Evolutionary conservation across 2,329 filamentous ascomycete genomes (phyloP).

Genomic region (Xylariaceae sp.): DNA sequence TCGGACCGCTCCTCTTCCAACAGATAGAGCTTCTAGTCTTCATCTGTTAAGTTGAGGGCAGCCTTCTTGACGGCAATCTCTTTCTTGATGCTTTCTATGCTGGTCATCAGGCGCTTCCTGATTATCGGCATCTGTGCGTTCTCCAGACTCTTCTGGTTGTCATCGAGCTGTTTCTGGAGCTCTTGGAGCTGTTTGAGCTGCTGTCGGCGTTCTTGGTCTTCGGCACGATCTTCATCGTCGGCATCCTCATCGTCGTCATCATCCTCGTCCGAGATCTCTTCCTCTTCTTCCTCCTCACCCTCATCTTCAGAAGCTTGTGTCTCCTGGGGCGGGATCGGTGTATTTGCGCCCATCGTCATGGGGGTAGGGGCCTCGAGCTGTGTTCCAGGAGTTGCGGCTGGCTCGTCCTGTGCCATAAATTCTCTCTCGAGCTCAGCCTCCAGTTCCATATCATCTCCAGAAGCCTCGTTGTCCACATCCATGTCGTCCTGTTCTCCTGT

Average conservation of each 20-base stretch:
- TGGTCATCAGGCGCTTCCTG: slow-evolving; percentile 45
- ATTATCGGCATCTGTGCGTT: slow-evolving; percentile 46
- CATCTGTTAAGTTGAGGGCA: slow-evolving; percentile 28
- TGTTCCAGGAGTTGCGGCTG: slow-evolving; percentile 39
- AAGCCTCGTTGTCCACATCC: slow-evolving; percentile 30
- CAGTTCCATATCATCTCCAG: slow-evolving; percentile 39
- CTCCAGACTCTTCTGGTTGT: slow-evolving; percentile 42
- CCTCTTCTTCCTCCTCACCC: slow-evolving; percentile 40
- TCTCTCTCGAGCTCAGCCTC: slow-evolving; percentile 24
- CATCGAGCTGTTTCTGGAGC: slow-evolving; percentile 39
- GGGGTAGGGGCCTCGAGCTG: slow-evolving; percentile 44
- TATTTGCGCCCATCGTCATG: slow-evolving; percentile 40
- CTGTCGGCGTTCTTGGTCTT: slow-evolving; percentile 52
- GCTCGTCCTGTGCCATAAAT: slow-evolving; percentile 16
- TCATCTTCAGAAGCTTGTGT: slow-evolving; percentile 44
- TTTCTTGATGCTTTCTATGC: slow-evolving; percentile 43
- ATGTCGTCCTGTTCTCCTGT: slow-evolving; percentile 41
- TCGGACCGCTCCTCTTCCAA: slow-evolving; percentile 5
- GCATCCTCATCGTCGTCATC: slow-evolving; percentile 52
- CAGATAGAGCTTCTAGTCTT: slow-evolving; percentile 23
- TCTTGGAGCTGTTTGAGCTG: slow-evolving; percentile 51
- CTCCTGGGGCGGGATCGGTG: slow-evolving; percentile 41
- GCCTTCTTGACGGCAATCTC: slow-evolving; percentile 36
- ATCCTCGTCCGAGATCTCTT: slow-evolving; percentile 45
- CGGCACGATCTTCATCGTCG: slow-evolving; percentile 51